Evolutionary conservation across 202 grass and related monocot species (phyloP).

Genomic region (Saccharum hybrid): DNA sequence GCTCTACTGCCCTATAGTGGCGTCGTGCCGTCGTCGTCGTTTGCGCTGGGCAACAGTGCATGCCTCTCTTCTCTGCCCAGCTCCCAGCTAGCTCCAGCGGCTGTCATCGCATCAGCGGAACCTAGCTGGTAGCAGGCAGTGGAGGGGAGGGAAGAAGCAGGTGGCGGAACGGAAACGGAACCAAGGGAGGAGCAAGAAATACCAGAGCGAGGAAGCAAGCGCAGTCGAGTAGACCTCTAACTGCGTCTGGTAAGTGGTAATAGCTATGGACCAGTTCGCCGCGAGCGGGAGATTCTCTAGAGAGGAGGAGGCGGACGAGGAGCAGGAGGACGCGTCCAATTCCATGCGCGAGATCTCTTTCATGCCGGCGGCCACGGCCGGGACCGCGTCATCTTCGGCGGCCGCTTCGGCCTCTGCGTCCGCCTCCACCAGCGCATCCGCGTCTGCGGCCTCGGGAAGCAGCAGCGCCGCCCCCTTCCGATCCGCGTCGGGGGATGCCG

Average conservation of each 20-base stretch:
- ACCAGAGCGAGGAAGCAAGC: not conserved
- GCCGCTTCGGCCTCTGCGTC: not conserved
- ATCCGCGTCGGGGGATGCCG: conserved; percentile 31
- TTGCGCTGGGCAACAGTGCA: conserved; percentile 11
- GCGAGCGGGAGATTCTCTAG: conserved; percentile 53
- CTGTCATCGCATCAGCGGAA: conserved; percentile 20
- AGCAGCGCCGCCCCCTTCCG: conserved; percentile 37
- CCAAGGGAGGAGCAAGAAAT: conserved; percentile 29
- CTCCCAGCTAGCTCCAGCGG: conserved; percentile 12
- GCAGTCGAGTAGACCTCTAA: not conserved
- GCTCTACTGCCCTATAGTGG: conserved; percentile 39
- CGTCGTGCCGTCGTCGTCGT: conserved; percentile 24
- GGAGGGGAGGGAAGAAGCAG: conserved; percentile 1
- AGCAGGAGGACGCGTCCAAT: conserved; percentile 44
- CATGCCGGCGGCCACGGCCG: conserved; percentile 42
- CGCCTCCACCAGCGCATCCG: conserved; percentile 40
- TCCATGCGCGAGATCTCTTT: conserved; percentile 60
- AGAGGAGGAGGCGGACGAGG: conserved; percentile 46
- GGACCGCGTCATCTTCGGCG: not conserved
- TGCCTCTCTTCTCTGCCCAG: not conserved
- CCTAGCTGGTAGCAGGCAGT: not conserved
- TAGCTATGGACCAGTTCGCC: conserved; percentile 39
- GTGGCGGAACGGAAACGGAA: not conserved
- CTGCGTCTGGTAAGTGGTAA: not conserved
- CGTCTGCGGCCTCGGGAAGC: conserved; percentile 27